Base-by-base conservation (phyloP, 176 grass and related monocot genomes). In the Hordeum vulgare region DNA sequence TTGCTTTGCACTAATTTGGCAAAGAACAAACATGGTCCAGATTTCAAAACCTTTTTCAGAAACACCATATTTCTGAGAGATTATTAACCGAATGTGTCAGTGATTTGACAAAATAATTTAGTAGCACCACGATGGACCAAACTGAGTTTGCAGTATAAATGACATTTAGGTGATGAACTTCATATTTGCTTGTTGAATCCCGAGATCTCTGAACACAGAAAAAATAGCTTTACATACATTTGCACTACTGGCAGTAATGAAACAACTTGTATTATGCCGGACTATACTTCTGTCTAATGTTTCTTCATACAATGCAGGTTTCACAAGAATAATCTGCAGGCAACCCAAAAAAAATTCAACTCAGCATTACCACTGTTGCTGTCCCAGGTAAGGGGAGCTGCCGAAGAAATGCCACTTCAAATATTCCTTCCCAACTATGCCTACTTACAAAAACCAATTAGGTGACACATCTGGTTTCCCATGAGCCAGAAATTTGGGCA, bases 361-460 rank as follows among this genome's bases (percentile, higher is more conserved):
- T 61, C 75, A 26, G n/a, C 13, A 61, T 61, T 61, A 78, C 23
- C 9, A 21, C 28, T 61, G 37, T 85, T 79, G 25, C 6, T 80
- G 41, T 34, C 62, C 7, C n/a, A 1, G 4, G 2, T 57, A 42
- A 35, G 5, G 5, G 56, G 33, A 11, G 41, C 18, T 47, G 9
- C 15, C 10, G 11, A 37, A 35, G 62, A 36, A 0, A 31, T 34
- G 10, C 4, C 35, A 66, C 34, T 75, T 86, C 40, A n/a, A 26
- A 53, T 49, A 68, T 75, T 41, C n/a, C 14, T 27, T 80, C 26
- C 69, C 28, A 53, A 60, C 8, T 49, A 61, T 66, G 65, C 47
- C 79, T 85, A 68, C 40, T 31, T 68, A 75, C 69, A 75, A n/a
- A 78, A 83, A 27, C 23, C 28, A 49, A 72, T 41, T 64, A 51